These are phyloP conservation scores for Chytridiales sp. DNA, from an alignment of 371 early-diverging fungal genomes.

Conservation along the genomic window DNA sequence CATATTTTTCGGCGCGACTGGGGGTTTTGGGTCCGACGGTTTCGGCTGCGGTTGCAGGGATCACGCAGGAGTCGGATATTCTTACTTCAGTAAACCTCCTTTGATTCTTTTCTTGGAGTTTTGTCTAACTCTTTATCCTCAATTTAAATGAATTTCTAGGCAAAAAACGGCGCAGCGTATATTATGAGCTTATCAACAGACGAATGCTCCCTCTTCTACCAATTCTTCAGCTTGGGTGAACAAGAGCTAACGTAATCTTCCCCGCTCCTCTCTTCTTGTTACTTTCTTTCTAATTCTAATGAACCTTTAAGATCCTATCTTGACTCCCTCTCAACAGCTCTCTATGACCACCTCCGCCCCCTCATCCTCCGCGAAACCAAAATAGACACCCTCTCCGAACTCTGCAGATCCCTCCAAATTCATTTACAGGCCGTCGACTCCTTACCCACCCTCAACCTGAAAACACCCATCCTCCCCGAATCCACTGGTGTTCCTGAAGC, in stretches of 20 bases:
- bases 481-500: constrained; percentile 1
- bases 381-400: constrained; percentile 74
- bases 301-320: constrained; percentile 60
- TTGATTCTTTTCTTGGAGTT: background rate
- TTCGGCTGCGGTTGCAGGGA: constrained; percentile 56
- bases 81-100: constrained; percentile 66
- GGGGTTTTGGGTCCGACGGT: constrained; percentile 68
- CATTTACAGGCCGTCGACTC: constrained; percentile 50
- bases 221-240: constrained; percentile 71
- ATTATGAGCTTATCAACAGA: constrained; percentile 76
- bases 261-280: constrained; percentile 13
- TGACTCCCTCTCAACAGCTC: constrained; percentile 53
- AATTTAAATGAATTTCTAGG: constrained; percentile 39
- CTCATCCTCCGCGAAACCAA: constrained; percentile 79
- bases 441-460: constrained; percentile 8
- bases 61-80: constrained; percentile 55
- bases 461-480: background rate
- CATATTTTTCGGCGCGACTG: constrained; percentile 72
- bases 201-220: constrained; percentile 72
- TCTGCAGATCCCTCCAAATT: constrained; percentile 72
- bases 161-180: constrained; percentile 74
- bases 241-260: constrained; percentile 53
- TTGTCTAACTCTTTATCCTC: background rate
- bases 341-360: constrained; percentile 84
- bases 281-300: constrained; percentile 2